Evolutionary conservation across 2,329 filamentous ascomycete species (phyloP).

Genomic region (Talaromyces atroroseus): DNA sequence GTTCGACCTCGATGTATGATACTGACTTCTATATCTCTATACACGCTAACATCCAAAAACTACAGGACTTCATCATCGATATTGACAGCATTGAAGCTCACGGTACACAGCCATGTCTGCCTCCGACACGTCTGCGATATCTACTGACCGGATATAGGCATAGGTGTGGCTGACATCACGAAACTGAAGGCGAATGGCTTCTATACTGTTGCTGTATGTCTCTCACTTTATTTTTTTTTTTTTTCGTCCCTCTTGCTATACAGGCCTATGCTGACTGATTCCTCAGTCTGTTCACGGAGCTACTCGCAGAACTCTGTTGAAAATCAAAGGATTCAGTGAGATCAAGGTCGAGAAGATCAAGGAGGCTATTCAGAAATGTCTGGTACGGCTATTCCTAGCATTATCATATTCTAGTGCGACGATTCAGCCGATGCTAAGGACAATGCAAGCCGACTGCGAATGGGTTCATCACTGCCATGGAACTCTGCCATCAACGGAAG

Average conservation of each 20-base stretch:
- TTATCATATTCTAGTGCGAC: slow-evolving; percentile 9
- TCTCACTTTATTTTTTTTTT: too few species aligned
- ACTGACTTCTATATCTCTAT: neutral
- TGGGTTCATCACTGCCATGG: slow-evolving; percentile 61
- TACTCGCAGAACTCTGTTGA: slow-evolving; percentile 55
- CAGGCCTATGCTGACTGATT: slow-evolving; percentile 1
- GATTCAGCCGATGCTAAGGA: neutral
- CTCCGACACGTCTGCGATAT: neutral
- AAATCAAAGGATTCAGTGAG: slow-evolving; percentile 66
- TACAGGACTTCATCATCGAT: slow-evolving; percentile 57
- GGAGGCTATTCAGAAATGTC: slow-evolving; percentile 58
- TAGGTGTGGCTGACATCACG: slow-evolving; percentile 59
- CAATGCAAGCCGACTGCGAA: slow-evolving; percentile 48
- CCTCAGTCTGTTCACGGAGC: slow-evolving; percentile 54
- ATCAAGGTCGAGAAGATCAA: slow-evolving; percentile 67
- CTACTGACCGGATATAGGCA: slow-evolving; percentile 37
- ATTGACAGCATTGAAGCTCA: slow-evolving; percentile 63
- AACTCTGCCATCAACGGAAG: slow-evolving; percentile 58
- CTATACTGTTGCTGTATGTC: slow-evolving; percentile 56
- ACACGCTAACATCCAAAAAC: neutral
- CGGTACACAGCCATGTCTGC: slow-evolving; percentile 35
- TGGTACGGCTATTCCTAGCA: slow-evolving; percentile 36
- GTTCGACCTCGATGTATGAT: slow-evolving; percentile 45
- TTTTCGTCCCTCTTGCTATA: neutral
- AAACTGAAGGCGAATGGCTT: slow-evolving; percentile 60